These are phyloP conservation scores for Globisporangium middletonii DNA, from an alignment of 352 stramenopile species.

Conservation along the genomic window DNA sequence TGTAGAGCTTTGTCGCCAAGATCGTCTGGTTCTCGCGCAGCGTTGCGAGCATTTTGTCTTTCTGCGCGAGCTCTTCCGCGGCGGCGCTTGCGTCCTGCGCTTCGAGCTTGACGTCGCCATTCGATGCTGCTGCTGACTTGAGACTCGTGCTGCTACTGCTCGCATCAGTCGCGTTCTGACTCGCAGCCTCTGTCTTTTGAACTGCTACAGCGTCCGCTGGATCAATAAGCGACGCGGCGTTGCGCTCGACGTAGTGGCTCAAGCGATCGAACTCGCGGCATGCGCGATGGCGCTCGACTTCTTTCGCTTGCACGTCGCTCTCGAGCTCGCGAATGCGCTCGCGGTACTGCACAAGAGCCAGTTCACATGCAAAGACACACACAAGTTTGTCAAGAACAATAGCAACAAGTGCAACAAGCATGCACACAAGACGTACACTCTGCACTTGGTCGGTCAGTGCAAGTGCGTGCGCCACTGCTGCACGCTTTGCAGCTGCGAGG, in stretches of 20 bases:
- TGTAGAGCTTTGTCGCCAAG: conserved; percentile 39
- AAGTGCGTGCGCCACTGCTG: conserved; percentile 33
- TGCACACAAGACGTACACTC: conserved; percentile 26
- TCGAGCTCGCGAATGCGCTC: conserved; percentile 52
- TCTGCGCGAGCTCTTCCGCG: conserved; percentile 24
- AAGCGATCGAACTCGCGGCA: conserved; percentile 75
- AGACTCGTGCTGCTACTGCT: not conserved
- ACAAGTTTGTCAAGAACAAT: conserved; percentile 1
- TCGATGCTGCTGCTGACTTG: not conserved
- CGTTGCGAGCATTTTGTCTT: conserved; percentile 29
- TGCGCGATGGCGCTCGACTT: conserved; percentile 68
- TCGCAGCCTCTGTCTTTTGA: not conserved
- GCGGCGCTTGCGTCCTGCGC: conserved; percentile 9
- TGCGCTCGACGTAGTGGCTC: conserved; percentile 43
- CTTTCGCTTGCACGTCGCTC: conserved; percentile 63
- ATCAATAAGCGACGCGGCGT: conserved; percentile 7
- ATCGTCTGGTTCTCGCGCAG: conserved; percentile 32
- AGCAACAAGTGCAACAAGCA: not conserved
- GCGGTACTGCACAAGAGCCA: conserved; percentile 32
- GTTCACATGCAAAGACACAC: conserved; percentile 4
- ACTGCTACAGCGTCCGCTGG: conserved; percentile 21
- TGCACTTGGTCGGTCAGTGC: conserved; percentile 47
- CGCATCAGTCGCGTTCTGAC: not conserved
- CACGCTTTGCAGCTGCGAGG: conserved; percentile 52
- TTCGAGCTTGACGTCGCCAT: conserved; percentile 7